Evolutionary conservation across 2,329 filamentous ascomycete species (phyloP), one percentile per base, ranked within the genome.

Genomic region (Fusarium sp.): DNA sequence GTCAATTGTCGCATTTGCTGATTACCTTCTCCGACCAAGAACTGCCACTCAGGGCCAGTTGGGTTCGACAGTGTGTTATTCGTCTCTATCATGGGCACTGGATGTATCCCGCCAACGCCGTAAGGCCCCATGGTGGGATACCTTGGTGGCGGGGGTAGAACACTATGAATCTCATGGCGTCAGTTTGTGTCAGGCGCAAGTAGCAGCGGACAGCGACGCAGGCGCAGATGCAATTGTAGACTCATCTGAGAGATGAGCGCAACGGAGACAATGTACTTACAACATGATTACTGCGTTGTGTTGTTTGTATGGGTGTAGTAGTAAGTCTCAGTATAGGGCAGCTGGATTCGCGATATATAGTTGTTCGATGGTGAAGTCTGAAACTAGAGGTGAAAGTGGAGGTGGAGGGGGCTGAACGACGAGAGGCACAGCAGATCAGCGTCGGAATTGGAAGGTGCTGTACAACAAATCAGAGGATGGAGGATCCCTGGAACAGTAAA

Each of bases 1-100:
- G 33, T 50, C 39, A 23, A 47, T 45, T 27, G 25, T 33, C 9
- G 35, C 35, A 37, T 37, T 19, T 37, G 58, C 65, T 65, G 58
- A 68, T 65, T 61, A 92, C 94, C 96, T 88, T 99, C 96, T 78
- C 95, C 96, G 47, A 95, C 94, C 43, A 97, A 89, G 71, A 99
- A 90, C 77, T 96, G 92, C 79, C 93, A 93, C 73, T 97, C 94
- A 23, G 92, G 87, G 7, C 92, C 92, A 35, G 89, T 88, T 23
- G 93, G 95, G 73, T 92, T 91, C 58, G 88, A 88, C 65, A 99
- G 83, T 39, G 89, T 91, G 77, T 98, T 99, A 80, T 96, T 97
- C 54, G 95, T 97, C 85, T 99, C 96, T 75, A 97, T 91, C 78
- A 97, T 88, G 37, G 92, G 90, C 37, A 88, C 84, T 51, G 88